These are phyloP conservation scores for Hanseniaspora mollemarum DNA, from an alignment of 805 yeast genomes.

Conservation along the genomic window DNA sequence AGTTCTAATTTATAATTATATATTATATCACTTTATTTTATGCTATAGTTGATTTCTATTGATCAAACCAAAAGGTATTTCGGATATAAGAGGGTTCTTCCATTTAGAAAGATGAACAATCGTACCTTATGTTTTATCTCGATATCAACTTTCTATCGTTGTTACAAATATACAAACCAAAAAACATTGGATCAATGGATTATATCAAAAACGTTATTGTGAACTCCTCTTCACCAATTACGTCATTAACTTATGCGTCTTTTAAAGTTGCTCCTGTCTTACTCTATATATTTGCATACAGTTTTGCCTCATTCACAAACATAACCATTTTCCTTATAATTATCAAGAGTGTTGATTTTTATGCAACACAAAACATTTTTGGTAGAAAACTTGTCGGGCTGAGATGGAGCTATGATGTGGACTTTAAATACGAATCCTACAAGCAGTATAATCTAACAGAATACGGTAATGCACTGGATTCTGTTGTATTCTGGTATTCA, in stretches of 20 bases:
- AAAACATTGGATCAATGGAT: background rate
- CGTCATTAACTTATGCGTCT: slow-evolving; percentile 25
- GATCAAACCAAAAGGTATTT: too few species aligned
- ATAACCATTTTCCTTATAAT: slow-evolving; percentile 68
- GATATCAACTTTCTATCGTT: too few species aligned
- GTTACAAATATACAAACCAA: too few species aligned
- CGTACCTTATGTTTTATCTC: too few species aligned
- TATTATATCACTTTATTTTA: background rate
- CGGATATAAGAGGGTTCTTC: background rate
- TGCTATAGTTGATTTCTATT: too few species aligned
- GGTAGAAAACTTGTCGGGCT: slow-evolving; percentile 85
- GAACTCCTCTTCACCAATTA: slow-evolving; percentile 29
- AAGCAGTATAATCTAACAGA: slow-evolving; percentile 35
- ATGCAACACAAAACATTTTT: slow-evolving; percentile 83
- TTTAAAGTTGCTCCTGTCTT: slow-evolving; percentile 28
- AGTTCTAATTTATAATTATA: background rate
- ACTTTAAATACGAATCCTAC: slow-evolving; percentile 28
- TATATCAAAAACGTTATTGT: slow-evolving; percentile 27
- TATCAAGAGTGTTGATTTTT: slow-evolving; percentile 76
- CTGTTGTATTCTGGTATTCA: slow-evolving; percentile 6
- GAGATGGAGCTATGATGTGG: slow-evolving; percentile 88
- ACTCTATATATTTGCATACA: slow-evolving; percentile 25
- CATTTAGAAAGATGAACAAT: too few species aligned
- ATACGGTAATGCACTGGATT: slow-evolving; percentile 6
- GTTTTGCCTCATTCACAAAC: slow-evolving; percentile 24